phyloP scores from a whole-genome alignment of 805 yeast species.

The Candida orba region DNA sequence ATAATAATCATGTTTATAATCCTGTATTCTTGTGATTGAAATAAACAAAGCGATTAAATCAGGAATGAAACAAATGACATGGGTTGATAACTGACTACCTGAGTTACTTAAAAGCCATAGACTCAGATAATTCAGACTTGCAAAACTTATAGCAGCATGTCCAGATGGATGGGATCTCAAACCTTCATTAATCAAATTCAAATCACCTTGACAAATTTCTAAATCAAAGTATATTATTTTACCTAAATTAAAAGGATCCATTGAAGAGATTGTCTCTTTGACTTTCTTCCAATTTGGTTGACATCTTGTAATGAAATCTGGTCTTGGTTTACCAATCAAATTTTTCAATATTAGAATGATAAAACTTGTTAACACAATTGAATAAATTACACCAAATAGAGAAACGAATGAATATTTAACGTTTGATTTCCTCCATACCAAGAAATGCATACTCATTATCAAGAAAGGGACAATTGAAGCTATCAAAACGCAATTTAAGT shows the following conservation, averaged over 20 bases:
- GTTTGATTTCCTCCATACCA: background rate
- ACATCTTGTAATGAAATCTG: conserved; percentile 86
- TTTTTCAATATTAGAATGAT: conserved; percentile 47
- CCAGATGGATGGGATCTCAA: conserved; percentile 79
- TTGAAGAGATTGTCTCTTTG: conserved; percentile 7
- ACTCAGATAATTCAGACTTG: conserved; percentile 54
- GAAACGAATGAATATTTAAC: conserved; percentile 5
- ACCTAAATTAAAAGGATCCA: conserved; percentile 5
- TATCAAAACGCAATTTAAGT: conserved; percentile 1
- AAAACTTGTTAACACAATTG: conserved; percentile 8
- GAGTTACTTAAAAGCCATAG: conserved; percentile 63
- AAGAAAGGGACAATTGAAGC: conserved; percentile 1
- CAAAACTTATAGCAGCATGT: conserved; percentile 62
- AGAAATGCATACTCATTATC: conserved; percentile 1
- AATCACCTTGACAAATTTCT: conserved; percentile 53
- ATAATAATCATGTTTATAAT: conserved; percentile 85
- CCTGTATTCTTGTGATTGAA: conserved; percentile 81
- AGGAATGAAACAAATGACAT: conserved; percentile 37
- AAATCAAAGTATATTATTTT: conserved; percentile 9
- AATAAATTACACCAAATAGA: conserved; percentile 7
- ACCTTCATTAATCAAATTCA: conserved; percentile 48
- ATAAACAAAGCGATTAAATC: conserved; percentile 63
- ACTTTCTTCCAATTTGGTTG: conserved; percentile 36
- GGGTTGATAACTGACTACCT: background rate
- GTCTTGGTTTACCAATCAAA: conserved; percentile 82